Evolutionary conservation across 2,329 filamentous ascomycete genomes (phyloP), one percentile per base, ranked within the genome.

Genomic region (Penicillium sp.): DNA sequence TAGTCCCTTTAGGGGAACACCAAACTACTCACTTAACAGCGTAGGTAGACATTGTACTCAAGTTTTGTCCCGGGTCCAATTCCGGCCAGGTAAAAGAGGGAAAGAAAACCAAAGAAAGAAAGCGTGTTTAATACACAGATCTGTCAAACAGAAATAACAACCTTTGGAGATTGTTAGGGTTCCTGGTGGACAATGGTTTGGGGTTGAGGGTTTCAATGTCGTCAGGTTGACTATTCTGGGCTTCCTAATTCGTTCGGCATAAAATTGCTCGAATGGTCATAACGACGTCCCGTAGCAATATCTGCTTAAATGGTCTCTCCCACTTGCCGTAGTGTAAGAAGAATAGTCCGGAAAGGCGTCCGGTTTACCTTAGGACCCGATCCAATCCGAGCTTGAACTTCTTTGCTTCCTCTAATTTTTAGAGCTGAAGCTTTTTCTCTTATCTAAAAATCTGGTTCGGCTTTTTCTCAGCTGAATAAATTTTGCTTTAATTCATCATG

Each of bases 11-110:
- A 48, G 40, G 42, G 46, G 28, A 28, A 30, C 22, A 47, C 37
- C 17, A 14, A 31, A 17, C 11, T 11, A 69, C 73, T 63, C 72
- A 78, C 76, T 69, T 66, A 45, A 71, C 74, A 54, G 72, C 61
- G 59, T 71, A 67, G 59, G 62, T 48, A 40, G 74, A 69, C 74
- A 77, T 47, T 70, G 60, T 35, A 35, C 35, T 38, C 46, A 28
- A 53, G 31, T 44, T 33, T 50, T 26, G 38, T 31, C 26, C 53
- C 47, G 35, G 47, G 30, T 50, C 45, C 45, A 50, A 50, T 54
- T 43, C 52, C 38, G 31, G 37, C 25, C 54, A 56, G 48, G 40
- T 43, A 44, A 37, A 50, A 40, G 14, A 45, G 37, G 38, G 2
- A n/a, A 26, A 6, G 26, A 16, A 30, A 35, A 38, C 46, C 28